Conservation (phyloP, 2,329 filamentous ascomycete species). For the Fusarium denticulatum region DNA sequence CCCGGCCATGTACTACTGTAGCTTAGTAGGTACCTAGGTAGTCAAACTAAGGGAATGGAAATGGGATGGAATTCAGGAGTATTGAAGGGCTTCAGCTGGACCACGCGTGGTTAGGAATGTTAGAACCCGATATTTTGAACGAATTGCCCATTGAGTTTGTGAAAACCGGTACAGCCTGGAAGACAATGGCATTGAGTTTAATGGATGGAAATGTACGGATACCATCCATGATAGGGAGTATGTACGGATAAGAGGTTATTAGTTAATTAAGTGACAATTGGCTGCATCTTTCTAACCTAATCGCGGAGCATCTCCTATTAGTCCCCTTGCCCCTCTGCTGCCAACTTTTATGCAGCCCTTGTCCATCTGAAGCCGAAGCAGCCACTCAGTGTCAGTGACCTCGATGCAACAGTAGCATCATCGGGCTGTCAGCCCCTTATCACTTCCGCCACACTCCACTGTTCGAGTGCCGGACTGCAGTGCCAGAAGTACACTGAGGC, state of each 20-base stretch:
- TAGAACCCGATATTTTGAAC: not conserved
- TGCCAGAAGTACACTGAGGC: not conserved
- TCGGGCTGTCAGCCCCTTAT: constrained; percentile 23
- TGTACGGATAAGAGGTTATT: not conserved
- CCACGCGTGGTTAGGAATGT: not conserved
- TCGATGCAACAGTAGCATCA: constrained; percentile 9
- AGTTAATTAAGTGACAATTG: not conserved
- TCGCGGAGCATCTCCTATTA: constrained; percentile 17
- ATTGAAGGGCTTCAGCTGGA: constrained; percentile 10
- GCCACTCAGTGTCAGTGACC: constrained; percentile 28
- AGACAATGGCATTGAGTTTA: not conserved
- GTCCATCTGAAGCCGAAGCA: constrained; percentile 14
- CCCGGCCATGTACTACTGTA: constrained; percentile 6
- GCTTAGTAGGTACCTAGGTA: not conserved
- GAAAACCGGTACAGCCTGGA: not conserved
- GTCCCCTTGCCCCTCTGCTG: constrained; percentile 8
- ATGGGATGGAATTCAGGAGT: constrained; percentile 19
- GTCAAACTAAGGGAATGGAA: not conserved
- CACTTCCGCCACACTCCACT: constrained; percentile 14
- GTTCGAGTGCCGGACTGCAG: constrained; percentile 3
- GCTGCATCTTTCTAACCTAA: constrained; percentile 23
- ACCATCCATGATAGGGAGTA: not conserved
- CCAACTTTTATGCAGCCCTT: constrained; percentile 21
- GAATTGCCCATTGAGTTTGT: not conserved
- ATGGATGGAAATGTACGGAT: not conserved